Percentiles rank a stretch among this genome's conserved stretches.
Evolutionary conservation across 2,329 filamentous ascomycete species (phyloP).

Genomic region (Thielaviopsis punctulata): DNA sequence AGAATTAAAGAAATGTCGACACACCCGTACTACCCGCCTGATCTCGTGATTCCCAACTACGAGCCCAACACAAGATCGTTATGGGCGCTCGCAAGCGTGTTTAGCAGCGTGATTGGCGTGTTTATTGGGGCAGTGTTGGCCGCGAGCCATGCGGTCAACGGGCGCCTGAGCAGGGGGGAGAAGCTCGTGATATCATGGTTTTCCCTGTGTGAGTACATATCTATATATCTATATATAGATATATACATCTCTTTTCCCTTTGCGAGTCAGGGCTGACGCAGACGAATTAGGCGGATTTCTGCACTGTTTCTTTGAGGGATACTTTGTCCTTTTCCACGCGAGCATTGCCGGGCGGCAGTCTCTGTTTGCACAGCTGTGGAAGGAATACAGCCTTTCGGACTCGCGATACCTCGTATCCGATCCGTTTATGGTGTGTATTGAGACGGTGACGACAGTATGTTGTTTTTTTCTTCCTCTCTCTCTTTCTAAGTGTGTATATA

Average conservation of each 20-base stretch:
- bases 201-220: slow-evolving; percentile 4
- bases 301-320: slow-evolving; percentile 73
- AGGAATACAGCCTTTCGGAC: slow-evolving; percentile 77
- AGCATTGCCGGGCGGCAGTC: slow-evolving; percentile 50
- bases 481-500: not conserved
- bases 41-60: slow-evolving; percentile 44
- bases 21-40: slow-evolving; percentile 60
- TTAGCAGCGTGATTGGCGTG: slow-evolving; percentile 1
- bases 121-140: not conserved
- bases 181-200: slow-evolving; percentile 6
- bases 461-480: not conserved
- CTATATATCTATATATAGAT: not conserved
- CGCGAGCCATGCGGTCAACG: not conserved
- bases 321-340: slow-evolving; percentile 56
- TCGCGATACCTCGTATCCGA: slow-evolving; percentile 72
- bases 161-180: not conserved
- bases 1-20: not conserved
- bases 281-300: slow-evolving; percentile 47
- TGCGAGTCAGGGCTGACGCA: not conserved
- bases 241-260: not conserved
- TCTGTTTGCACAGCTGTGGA: slow-evolving; percentile 75
- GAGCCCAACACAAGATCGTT: slow-evolving; percentile 44
- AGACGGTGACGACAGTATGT: slow-evolving; percentile 61
- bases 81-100: not conserved
- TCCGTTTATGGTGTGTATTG: slow-evolving; percentile 73